phyloP scores from a whole-genome alignment of 1,284 basidiomycete species.

The Heterobasidion occidentale region DNA sequence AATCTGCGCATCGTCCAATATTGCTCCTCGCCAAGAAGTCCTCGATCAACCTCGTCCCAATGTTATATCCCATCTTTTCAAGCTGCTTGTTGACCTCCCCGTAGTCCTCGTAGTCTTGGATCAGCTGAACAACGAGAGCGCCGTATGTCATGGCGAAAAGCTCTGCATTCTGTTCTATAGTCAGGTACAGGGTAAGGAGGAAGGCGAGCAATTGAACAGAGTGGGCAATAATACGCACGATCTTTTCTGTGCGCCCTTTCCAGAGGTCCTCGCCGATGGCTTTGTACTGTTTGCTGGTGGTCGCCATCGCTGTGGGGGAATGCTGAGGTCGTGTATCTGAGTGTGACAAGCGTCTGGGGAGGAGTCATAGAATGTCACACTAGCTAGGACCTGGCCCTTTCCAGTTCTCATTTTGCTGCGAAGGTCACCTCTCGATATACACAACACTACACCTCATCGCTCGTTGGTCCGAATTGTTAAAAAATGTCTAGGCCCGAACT shows the following conservation, averaged over 20 bases:
- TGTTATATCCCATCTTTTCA: conserved; percentile 96
- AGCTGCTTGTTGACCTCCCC: conserved; percentile 81
- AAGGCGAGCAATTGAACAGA: not conserved
- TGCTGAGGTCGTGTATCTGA: too few species aligned
- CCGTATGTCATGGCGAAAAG: conserved; percentile 97
- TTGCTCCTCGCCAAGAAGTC: conserved; percentile 93
- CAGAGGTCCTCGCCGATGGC: conserved; percentile 84
- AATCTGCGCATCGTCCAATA: conserved; percentile 82
- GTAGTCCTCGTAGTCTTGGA: conserved; percentile 99
- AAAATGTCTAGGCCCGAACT: conserved; percentile 93
- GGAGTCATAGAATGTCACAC: not conserved
- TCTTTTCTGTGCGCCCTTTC: conserved; percentile 87
- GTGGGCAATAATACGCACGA: conserved; percentile 43
- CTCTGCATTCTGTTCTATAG: conserved; percentile 76
- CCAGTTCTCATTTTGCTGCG: too few species aligned
- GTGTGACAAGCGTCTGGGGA: too few species aligned
- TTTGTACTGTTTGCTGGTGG: conserved; percentile 75
- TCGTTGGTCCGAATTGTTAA: too few species aligned
- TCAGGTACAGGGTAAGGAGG: conserved; percentile 11
- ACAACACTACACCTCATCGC: too few species aligned
- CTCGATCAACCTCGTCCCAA: conserved; percentile 93
- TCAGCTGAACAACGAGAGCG: conserved; percentile 94
- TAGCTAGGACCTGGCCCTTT: too few species aligned
- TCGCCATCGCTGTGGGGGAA: conserved; percentile 37
- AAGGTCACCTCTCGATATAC: too few species aligned